Evolutionary conservation across 768 basidiomycete genomes (phyloP).

Genomic region (Lactarius hatsudake): DNA sequence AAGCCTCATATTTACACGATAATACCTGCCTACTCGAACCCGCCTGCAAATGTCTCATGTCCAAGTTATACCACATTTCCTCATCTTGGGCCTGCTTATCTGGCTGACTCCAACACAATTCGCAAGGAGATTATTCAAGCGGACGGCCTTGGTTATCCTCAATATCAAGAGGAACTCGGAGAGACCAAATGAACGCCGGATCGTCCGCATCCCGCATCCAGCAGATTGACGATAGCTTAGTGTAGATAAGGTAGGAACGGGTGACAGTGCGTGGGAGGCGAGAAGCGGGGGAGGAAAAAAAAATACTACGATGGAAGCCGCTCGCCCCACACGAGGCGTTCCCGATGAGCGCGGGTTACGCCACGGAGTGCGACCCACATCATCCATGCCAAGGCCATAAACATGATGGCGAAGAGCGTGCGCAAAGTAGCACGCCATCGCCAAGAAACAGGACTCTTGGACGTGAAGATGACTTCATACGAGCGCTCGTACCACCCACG

Average conservation of each 20-base stretch:
- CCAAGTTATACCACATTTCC: too few species aligned
- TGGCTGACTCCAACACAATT: too few species aligned
- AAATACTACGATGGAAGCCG: constrained; percentile 60
- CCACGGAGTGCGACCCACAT: constrained; percentile 61
- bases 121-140: too few species aligned
- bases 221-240: too few species aligned
- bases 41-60: too few species aligned
- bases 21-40: too few species aligned
- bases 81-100: too few species aligned
- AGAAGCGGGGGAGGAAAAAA: not conserved
- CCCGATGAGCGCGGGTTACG: constrained; percentile 69
- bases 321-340: constrained; percentile 77
- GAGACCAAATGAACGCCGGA: too few species aligned
- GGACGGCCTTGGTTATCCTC: too few species aligned
- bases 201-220: too few species aligned
- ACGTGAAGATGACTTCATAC: constrained; percentile 71
- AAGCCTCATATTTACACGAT: too few species aligned
- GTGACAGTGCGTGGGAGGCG: not conserved
- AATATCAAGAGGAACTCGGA: too few species aligned
- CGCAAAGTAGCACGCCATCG: constrained; percentile 68
- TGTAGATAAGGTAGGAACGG: not conserved
- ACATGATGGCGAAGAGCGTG: constrained; percentile 37
- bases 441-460: constrained; percentile 67
- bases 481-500: constrained; percentile 76
- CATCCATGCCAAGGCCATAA: constrained; percentile 56